Evolutionary conservation across 2,329 filamentous ascomycete species (phyloP), one percentile per base, ranked within the genome.

Genomic region (Penicillium sp.): DNA sequence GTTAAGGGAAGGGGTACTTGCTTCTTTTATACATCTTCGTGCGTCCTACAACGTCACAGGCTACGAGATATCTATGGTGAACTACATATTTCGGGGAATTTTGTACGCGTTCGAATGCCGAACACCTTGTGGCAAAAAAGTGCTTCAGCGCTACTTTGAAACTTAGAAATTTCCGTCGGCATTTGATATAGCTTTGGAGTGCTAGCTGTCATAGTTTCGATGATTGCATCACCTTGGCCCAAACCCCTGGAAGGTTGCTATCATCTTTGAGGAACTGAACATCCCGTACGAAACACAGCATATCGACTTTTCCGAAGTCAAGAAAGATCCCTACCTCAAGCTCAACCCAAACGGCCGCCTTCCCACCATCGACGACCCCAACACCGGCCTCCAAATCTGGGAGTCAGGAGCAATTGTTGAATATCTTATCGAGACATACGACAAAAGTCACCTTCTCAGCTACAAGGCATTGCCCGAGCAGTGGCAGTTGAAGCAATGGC

Each of bases 401-500:
- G 74, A 77, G 44, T 73, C 72, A 29, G 74, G 73, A 39, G 74
- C 74, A 37, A 75, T 77, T 49, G 45, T 76, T 55, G 66, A 75
- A 53, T 78, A 77, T 55, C 66, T 78, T 2, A 51, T 76, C 32
- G 75, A 77, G 13, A 64, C 53, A 9, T 76, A 80, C 68, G 77
- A 80, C 62, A 70, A 53, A 14, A 60, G 70, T 1, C 52, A 65
- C 24, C 66, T 66, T 48, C 43, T 78, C 16, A 70, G 66, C 39
- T 77, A 73, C 58, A 57, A 34, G 5, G 45, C 58, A 0, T 62
- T 64, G 0, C 63, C 63, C 2, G 60, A 66, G 5, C 72, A 77
- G 29, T 74, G 70, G 52, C 62, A 69, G 5, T 67, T 70, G 4
- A 71, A 71, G 48, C 75, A 78, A 43, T 79, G 74, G 72, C 67